phyloP scores from a whole-genome alignment of 768 basidiomycete species.

The Pulveroboletus sp. region DNA sequence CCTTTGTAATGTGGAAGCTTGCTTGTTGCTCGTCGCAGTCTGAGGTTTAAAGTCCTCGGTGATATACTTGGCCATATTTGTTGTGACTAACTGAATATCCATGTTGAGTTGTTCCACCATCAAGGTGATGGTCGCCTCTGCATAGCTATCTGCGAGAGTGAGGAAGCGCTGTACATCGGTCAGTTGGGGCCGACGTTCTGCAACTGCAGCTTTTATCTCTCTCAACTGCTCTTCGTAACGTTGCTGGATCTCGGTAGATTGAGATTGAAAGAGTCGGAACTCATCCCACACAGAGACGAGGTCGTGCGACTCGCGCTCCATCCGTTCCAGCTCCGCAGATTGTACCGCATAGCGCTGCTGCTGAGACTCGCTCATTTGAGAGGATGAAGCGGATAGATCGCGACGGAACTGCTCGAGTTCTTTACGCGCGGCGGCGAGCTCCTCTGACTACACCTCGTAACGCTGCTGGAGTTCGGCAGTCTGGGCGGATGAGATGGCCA shows the following conservation, averaged over 20 bases:
- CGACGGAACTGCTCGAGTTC: background rate
- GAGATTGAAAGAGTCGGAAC: too few species aligned
- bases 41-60: background rate
- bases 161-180: too few species aligned
- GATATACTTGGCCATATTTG: constrained; percentile 7
- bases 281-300: too few species aligned
- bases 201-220: too few species aligned
- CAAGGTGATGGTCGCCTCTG: constrained; percentile 5
- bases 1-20: background rate
- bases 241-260: too few species aligned
- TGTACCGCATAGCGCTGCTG: background rate
- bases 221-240: too few species aligned
- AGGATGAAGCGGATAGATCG: background rate
- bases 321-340: background rate
- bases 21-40: too few species aligned
- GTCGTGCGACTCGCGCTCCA: too few species aligned
- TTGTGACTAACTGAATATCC: constrained; percentile 4
- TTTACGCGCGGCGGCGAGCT: too few species aligned
- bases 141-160: constrained; percentile 6
- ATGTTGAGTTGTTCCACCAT: constrained; percentile 8
- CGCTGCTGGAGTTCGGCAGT: background rate
- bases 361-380: background rate
- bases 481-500: background rate
- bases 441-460: background rate
- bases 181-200: too few species aligned